Conservation (phyloP, 495 filamentous ascomycete genomes). For the Penicillium arizonense region DNA sequence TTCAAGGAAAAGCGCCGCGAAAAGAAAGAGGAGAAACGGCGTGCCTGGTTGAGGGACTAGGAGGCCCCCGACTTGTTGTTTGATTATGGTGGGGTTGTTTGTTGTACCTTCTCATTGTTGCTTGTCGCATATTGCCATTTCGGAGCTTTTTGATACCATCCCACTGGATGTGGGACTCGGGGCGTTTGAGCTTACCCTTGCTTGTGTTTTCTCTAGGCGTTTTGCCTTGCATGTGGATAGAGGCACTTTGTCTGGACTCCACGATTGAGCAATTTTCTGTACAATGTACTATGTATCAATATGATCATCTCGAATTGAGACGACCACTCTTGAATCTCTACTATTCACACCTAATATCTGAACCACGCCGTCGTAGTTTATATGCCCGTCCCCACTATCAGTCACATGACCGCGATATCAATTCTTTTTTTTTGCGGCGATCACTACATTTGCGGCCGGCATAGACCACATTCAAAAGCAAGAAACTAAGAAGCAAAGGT, state of each 20-base stretch:
- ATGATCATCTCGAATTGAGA: background rate
- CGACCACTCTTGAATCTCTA: background rate
- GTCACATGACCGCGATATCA: constrained; percentile 29
- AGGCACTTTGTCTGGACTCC: constrained; percentile 5
- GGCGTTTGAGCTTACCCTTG: constrained; percentile 20
- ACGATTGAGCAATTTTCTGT: background rate
- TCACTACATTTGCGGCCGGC: constrained; percentile 4
- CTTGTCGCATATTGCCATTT: constrained; percentile 15
- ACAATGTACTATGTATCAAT: constrained; percentile 3
- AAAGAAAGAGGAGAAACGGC: constrained; percentile 91
- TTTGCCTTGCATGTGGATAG: constrained; percentile 17
- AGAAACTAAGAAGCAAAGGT: constrained; percentile 19
- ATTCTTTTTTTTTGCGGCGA: constrained; percentile 25
- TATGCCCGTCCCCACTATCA: constrained; percentile 12
- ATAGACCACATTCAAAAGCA: constrained; percentile 8
- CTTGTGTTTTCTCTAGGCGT: constrained; percentile 4
- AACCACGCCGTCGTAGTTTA: background rate
- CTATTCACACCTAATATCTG: too few species aligned
- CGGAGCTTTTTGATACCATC: constrained; percentile 17
- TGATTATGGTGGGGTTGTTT: background rate
- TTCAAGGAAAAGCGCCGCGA: constrained; percentile 74
- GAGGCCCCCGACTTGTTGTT: background rate
- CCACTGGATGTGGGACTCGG: constrained; percentile 18
- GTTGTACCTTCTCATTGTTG: background rate
- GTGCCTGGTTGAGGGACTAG: constrained; percentile 86